phyloP scores from a whole-genome alignment of 2,329 filamentous ascomycete genomes.

The Blumeria hordei region DNA sequence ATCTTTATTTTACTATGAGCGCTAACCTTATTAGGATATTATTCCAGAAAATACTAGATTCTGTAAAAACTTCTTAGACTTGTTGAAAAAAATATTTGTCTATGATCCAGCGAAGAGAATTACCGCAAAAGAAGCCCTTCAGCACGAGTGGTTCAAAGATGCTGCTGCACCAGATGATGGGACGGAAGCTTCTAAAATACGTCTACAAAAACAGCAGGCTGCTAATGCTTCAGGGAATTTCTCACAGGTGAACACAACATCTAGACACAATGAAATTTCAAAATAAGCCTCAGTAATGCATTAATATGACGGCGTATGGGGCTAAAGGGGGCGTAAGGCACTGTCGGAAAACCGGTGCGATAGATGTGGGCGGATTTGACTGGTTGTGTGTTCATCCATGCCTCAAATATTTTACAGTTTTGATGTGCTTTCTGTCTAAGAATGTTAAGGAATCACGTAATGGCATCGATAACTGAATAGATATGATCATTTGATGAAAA shows the following conservation, averaged over 20 bases:
- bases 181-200: slow-evolving; percentile 41
- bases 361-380: not conserved
- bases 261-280: slow-evolving; percentile 5
- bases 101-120: slow-evolving; percentile 42
- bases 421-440: not conserved
- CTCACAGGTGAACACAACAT: slow-evolving; percentile 2
- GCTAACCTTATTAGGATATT: slow-evolving; percentile 28
- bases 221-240: slow-evolving; percentile 5
- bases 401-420: not conserved
- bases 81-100: slow-evolving; percentile 41
- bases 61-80: slow-evolving; percentile 35
- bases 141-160: slow-evolving; percentile 46
- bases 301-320: slow-evolving; percentile 4
- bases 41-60: slow-evolving; percentile 35
- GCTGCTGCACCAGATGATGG: slow-evolving; percentile 38
- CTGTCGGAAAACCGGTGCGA: not conserved
- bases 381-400: not conserved
- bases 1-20: not conserved
- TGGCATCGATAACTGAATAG: not conserved
- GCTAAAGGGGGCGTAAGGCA: slow-evolving; percentile 2
- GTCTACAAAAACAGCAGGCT: slow-evolving; percentile 14
- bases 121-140: slow-evolving; percentile 38
- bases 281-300: too few species aligned
- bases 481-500: not conserved
- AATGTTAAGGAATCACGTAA: not conserved